Conservation (phyloP, 345 rosid species). For the Camelina neglecta region DNA sequence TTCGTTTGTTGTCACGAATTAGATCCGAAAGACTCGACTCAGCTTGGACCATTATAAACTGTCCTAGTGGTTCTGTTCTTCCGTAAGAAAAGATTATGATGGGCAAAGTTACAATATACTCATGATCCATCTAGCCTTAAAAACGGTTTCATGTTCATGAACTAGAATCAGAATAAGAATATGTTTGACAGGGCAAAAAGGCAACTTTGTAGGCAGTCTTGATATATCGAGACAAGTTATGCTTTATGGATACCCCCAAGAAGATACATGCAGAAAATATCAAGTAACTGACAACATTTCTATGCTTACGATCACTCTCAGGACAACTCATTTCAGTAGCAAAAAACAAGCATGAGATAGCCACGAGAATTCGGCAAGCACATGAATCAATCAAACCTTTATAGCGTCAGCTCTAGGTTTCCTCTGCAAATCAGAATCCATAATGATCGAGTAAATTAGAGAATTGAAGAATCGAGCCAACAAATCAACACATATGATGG, state of each 20-base stretch:
- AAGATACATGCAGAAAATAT: slow-evolving; percentile 3
- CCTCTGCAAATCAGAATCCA: slow-evolving; percentile 61
- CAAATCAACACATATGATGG: background rate
- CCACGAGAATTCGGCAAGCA: slow-evolving; percentile 5
- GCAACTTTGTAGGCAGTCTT: too few relatives aligned
- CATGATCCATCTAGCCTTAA: too few relatives aligned
- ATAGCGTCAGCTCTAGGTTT: slow-evolving; percentile 63
- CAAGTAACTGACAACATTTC: slow-evolving; percentile 4
- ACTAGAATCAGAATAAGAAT: too few relatives aligned
- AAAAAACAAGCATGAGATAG: slow-evolving; percentile 7
- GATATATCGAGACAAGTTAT: too few relatives aligned
- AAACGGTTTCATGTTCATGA: background rate
- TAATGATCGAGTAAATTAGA: background rate
- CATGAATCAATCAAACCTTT: slow-evolving; percentile 45
- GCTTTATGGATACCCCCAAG: background rate
- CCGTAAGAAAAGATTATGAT: too few relatives aligned
- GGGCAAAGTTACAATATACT: too few relatives aligned
- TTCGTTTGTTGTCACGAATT: too few relatives aligned
- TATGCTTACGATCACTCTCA: slow-evolving; percentile 16
- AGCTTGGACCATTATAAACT: too few relatives aligned
- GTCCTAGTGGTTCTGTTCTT: too few relatives aligned
- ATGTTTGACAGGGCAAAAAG: too few relatives aligned
- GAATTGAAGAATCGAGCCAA: background rate
- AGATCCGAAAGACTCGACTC: too few relatives aligned
- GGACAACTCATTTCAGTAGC: slow-evolving; percentile 19